Evolutionary conservation across 192 early-diverging fungal species (phyloP).

Genomic region (Rhizophagus clarus): DNA sequence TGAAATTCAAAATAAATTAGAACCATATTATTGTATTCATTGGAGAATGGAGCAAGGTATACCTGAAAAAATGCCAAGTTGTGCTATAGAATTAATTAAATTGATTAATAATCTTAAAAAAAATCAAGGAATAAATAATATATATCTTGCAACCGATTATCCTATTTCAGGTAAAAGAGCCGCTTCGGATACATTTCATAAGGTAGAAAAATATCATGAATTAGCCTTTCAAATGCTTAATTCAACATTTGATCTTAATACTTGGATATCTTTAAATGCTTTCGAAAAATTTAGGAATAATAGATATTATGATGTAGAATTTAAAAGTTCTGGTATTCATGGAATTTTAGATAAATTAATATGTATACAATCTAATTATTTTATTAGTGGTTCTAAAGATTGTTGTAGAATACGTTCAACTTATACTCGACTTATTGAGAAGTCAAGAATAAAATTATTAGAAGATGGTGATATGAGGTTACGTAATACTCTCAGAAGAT

Average conservation of each 20-base stretch:
- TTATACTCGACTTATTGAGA: background rate
- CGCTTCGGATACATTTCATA: too few relatives aligned
- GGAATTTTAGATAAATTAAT: conserved; percentile 36
- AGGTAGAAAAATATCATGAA: background rate
- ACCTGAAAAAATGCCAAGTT: background rate
- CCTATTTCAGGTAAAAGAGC: background rate
- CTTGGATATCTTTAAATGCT: background rate
- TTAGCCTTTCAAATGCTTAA: background rate
- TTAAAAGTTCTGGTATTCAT: conserved; percentile 6
- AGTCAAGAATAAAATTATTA: background rate
- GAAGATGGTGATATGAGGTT: background rate
- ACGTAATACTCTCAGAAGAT: background rate
- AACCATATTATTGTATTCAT: conserved; percentile 12
- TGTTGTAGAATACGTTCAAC: conserved; percentile 1
- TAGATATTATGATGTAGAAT: background rate
- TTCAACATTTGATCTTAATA: background rate
- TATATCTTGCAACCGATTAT: conserved; percentile 27
- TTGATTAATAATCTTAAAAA: background rate
- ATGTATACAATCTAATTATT: conserved; percentile 29
- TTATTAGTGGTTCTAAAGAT: conserved; percentile 11
- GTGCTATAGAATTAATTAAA: background rate
- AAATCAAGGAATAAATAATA: background rate
- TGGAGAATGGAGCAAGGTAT: conserved; percentile 14
- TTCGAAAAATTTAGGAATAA: background rate
- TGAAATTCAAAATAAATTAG: background rate